Evolutionary conservation across 140 eudicot species (phyloP).

Genomic region (Erigeron philadelphicus): DNA sequence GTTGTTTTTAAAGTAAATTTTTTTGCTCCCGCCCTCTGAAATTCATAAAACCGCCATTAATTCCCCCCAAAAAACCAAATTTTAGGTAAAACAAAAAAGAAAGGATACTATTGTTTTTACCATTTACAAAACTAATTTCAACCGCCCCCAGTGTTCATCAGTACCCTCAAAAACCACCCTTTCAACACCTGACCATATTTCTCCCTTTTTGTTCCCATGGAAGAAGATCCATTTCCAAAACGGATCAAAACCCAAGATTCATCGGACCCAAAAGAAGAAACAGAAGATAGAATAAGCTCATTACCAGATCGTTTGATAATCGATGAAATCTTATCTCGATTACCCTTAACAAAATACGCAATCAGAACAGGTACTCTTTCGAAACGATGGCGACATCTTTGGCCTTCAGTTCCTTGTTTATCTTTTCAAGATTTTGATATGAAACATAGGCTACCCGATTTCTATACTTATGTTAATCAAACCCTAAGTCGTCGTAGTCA

Average conservation of each 20-base stretch:
- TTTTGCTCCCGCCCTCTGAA: no score
- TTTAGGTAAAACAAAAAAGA: no score
- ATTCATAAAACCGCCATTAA: no score
- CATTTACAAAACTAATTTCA: no score
- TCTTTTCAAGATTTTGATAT: neutral
- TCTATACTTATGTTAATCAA: neutral
- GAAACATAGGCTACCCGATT: no score
- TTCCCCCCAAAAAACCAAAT: no score
- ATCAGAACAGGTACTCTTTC: slow-evolving; percentile 18
- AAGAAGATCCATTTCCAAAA: neutral
- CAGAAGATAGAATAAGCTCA: slow-evolving; percentile 9
- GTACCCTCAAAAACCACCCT: no score
- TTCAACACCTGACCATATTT: no score
- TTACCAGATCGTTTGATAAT: slow-evolving; percentile 1
- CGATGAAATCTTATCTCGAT: slow-evolving; percentile 13
- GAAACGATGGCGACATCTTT: slow-evolving; percentile 21
- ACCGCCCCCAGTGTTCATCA: no score
- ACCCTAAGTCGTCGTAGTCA: neutral
- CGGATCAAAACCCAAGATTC: neutral
- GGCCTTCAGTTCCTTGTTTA: slow-evolving; percentile 9
- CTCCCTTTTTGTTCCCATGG: neutral
- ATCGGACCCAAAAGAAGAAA: neutral
- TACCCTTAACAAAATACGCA: slow-evolving; percentile 17
- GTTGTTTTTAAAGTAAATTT: no score
- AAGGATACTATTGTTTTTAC: no score